Base-by-base conservation (phyloP, 306 rosid species). In the Prunus fruticosa region DNA sequence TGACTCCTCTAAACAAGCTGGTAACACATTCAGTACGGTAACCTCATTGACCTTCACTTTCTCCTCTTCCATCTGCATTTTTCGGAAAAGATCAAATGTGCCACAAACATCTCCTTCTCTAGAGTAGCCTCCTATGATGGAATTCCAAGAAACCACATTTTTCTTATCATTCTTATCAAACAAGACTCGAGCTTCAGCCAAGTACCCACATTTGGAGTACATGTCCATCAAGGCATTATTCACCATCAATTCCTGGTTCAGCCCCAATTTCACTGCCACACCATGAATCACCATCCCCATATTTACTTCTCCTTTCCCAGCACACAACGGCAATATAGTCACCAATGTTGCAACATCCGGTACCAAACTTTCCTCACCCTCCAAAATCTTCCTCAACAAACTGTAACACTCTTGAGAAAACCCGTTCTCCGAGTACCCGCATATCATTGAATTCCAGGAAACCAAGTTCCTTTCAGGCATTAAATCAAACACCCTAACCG, bases 131-230 rank as follows among this genome's bases (percentile, higher is more conserved):
- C 91, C 83, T 3, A 91, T 86, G 82, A 93, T 78, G 74, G 97
- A 80, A 85, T 91, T 93, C 98, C 98, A 91, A 7, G 97, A 86
- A 67, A 93, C 92, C 78, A 87, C 86, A 84, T 81, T 93, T 78
- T 79, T 91, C 64, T 70, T 84, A 56, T 68, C 81, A 65, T 67
- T 89, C 87, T 47, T 69, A 69, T 70, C 76, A 77, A 93, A 93
- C 77, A 91, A 63, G 75, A 75, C 14, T 11, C 2, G 74, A 0
- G 93, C 97, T 52, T 88, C 87, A 1, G 45, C 16, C 34, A 84
- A 75, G 89, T 10, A 84, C 34, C 93, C 88, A 12, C 98, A 87
- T 86, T 93, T 91, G 4, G 84, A 85, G 67, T 93, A 93, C 98
- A 93, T 91, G 64, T 91, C 93, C 69, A 84, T 64, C 41, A 93